Base-by-base conservation (phyloP, 805 yeast genomes). In the Starmerella floris region DNA sequence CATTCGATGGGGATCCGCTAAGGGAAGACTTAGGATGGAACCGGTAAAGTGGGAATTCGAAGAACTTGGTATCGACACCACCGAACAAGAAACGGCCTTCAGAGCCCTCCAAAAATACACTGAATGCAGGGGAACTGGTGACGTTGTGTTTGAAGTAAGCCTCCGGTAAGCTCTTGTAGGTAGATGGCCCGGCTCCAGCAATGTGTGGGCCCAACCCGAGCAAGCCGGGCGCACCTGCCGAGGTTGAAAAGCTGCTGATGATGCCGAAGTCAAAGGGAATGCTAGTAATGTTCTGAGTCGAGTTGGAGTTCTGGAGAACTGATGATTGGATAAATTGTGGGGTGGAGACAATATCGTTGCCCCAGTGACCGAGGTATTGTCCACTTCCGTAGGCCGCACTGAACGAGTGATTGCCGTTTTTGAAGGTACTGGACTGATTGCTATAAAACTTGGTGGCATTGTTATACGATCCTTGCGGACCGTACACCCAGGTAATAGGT, bases 401-500 rank as follows among this genome's bases (percentile, higher is more conserved):
- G 53, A 72, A 70, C 3, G 51, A 46, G 4, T 66, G 49, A 42
- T 51, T 43, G 44, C 62, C 63, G 25, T 49, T 41, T 13, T 56
- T 48, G 56, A 62, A 70, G 2, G 61, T 40, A 16, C 44, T n/a
- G 16, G 60, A 55, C 23, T 46, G 32, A 35, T 51, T 45, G 19
- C 58, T 59, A 44, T 36, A 37, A 47, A 56, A 60, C 46, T 37
- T 45, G 5, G 57, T 42, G 3, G 62, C 56, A 28, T 51, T 48
- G 41, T 56, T 45, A 47, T 42, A 58, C 9, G 60, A 44, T 16
- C 53, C 52, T 21, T 58, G 45, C 16, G 63, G 57, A 30, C 65
- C 62, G 52, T 61, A 64, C 4, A 69, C 64, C 74, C 74, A 70
- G 30, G 70, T 52, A 44, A 68, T 72, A 0, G 73, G 66, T 8